Evolutionary conservation across 2,329 filamentous ascomycete genomes (phyloP).

Genomic region (Ascochyta clinopodiicola): DNA sequence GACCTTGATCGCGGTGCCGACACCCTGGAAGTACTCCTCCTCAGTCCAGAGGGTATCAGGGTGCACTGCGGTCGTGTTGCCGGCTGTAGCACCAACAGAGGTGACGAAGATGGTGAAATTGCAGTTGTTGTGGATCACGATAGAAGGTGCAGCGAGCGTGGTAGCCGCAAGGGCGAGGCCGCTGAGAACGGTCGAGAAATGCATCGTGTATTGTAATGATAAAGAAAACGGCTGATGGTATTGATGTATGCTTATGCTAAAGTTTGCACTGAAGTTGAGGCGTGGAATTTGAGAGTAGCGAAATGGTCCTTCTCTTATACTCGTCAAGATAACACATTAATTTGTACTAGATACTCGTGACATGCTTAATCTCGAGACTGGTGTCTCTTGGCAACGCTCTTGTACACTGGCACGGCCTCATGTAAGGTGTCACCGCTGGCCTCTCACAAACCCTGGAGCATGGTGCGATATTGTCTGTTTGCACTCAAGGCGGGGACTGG

Average conservation of each 20-base stretch:
- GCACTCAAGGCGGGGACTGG: neutral
- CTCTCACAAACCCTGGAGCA: slow-evolving; percentile 5
- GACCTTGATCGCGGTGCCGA: slow-evolving; percentile 36
- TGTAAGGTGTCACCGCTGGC: slow-evolving; percentile 17
- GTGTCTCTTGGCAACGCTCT: slow-evolving; percentile 3
- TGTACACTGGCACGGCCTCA: slow-evolving; percentile 22
- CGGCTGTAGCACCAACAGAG: slow-evolving; percentile 18
- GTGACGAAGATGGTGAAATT: slow-evolving; percentile 30
- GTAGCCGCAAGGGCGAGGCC: slow-evolving; percentile 20
- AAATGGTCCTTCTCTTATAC: slow-evolving; percentile 10
- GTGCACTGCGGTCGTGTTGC: slow-evolving; percentile 12
- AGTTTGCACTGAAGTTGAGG: neutral
- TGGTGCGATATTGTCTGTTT: slow-evolving; percentile 14
- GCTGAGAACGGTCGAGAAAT: slow-evolving; percentile 21
- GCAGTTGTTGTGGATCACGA: slow-evolving; percentile 37
- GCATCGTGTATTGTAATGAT: slow-evolving; percentile 21
- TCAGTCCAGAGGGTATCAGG: slow-evolving; percentile 17
- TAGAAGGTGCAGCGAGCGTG: slow-evolving; percentile 20
- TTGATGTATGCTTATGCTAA: neutral
- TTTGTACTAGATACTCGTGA: neutral
- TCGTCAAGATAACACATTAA: neutral
- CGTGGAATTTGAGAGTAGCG: neutral
- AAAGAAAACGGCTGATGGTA: neutral
- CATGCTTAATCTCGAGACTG: slow-evolving; percentile 1
- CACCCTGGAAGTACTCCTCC: slow-evolving; percentile 21